Evolutionary conservation across 495 filamentous ascomycete species (phyloP), one percentile per base, ranked within the genome.

Genomic region (Halenospora varia): DNA sequence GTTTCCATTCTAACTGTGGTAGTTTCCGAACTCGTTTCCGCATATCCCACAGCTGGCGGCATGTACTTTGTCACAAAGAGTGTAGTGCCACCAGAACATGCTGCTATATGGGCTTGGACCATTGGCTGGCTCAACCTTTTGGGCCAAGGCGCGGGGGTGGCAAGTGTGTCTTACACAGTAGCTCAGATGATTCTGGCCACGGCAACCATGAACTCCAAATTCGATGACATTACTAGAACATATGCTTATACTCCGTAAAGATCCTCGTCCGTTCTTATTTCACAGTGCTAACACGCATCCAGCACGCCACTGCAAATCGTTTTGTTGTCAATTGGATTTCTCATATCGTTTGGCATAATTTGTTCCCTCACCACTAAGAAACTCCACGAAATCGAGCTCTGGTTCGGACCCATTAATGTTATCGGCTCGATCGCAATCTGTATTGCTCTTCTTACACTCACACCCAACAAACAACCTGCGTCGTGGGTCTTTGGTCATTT

Each of bases 381-480:
- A 2, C 70, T 88, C 20, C 85, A 88, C 68, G 73, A 75, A 25
- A 82, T 86, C 26, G 73, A 88, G 23, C 67, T 86, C 3, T 88
- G 84, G 84, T 89, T 89, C 70, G 86, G 86, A 8, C 86, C 86
- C 0, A 87, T 88, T 55, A 89, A 89, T 68, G 79, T 85, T 48
- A 60, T 73, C 15, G 82, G 81, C 1, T 79, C 81, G 0, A 74
- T 88, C 48, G 70, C 68, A 51, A 88, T 89, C 50, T 88, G 84
- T 61, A 73, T 86, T 49, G 76, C 78, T 1, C 75, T 88, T 10
- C 61, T 89, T 23, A 68, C 83, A 48, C 71, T 83, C 13, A 88
- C 86, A 2, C 82, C 84, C 0, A 70, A 88, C 48, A 83, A 86
- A 60, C 83, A 83, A 60, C 75, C 77, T 44, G 83, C 82, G 10